Percentiles rank a stretch among this genome's conserved stretches.
These are phyloP conservation scores for Schizopora paradoxa DNA, from an alignment of 1,284 basidiomycete species.

Conservation along the genomic window DNA sequence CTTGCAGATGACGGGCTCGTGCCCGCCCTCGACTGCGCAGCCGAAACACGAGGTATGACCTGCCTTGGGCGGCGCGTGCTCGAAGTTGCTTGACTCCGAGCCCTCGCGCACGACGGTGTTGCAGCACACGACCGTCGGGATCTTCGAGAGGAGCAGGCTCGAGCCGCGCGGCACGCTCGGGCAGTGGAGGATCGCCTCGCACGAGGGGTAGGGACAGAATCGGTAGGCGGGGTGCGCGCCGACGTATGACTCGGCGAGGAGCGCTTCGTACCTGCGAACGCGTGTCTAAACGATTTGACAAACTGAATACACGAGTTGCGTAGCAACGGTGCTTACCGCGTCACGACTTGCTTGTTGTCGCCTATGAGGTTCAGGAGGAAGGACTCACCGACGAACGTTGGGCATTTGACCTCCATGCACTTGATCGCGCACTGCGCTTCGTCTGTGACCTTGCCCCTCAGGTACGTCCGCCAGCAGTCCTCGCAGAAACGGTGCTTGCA, in stretches of 20 bases:
- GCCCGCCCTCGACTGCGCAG: slow-evolving; percentile 46
- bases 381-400: slow-evolving; percentile 43
- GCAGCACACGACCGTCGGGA: slow-evolving; percentile 54
- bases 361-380: slow-evolving; percentile 41
- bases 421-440: slow-evolving; percentile 58
- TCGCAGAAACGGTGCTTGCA: slow-evolving; percentile 53
- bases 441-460: slow-evolving; percentile 50
- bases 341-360: slow-evolving; percentile 27
- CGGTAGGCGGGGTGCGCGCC: slow-evolving; percentile 48
- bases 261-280: slow-evolving; percentile 42
- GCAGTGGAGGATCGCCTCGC: slow-evolving; percentile 30
- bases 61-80: too few species aligned
- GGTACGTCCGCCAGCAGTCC: slow-evolving; percentile 54
- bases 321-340: slow-evolving; percentile 27
- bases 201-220: slow-evolving; percentile 49
- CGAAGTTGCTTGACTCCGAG: too few species aligned
- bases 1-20: slow-evolving; percentile 58
- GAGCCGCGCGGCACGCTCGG: slow-evolving; percentile 27
- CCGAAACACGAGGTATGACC: slow-evolving; percentile 53
- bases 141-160: slow-evolving; percentile 43
- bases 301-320: background rate
- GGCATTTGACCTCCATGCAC: slow-evolving; percentile 61
- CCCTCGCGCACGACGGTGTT: too few species aligned
- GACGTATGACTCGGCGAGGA: slow-evolving; percentile 57
- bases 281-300: too few species aligned